Base-by-base conservation (phyloP, 345 rosid species). In the Leavenworthia alabamica region DNA sequence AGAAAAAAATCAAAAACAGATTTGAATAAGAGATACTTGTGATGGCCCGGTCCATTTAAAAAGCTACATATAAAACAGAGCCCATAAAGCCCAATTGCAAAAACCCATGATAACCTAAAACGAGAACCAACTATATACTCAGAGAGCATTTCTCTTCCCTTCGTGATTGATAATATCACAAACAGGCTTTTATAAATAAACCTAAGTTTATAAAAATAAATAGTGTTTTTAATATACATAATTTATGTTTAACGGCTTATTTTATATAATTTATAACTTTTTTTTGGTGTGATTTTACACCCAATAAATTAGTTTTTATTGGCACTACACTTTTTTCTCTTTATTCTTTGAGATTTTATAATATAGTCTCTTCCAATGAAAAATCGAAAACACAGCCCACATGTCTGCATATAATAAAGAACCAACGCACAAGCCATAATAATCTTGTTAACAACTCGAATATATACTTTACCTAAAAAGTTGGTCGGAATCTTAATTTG, bases 371-470 rank as follows among this genome's bases (percentile, higher is more conserved):
- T 54, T 66, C 70, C 63, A 56, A 2, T 35, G 40, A 35, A 66
- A 26, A 66, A 56, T 47, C 56, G 70, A 55, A 55, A 55, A 33
- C 55, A 54, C 7, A 50, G 28, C 28, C 46, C 55, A 44, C 55
- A 55, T 32, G 45, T 26, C 50, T 37, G 24, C 23, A 28, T 17
- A 46, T 66, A 17, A 46, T 56, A 37, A 67, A 67, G 26, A 67
- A 56, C 50, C 49, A 47, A 20, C 47, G 23, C 63, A 66, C 47
- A 46, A 46, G 31, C 12, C 16, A n/a, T 47, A 13, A 10, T 12
- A 8, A 54, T 27, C 49, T 39, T 48, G n/a, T 67, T 19, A 20
- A 67, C 50, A 37, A 22, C 33, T 57, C 43, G 14, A 67, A 29
- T 48, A 39, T 67, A 29, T 48, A 39, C 57, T 29, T 39, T 16